Base-by-base conservation (phyloP, 352 stramenopile genomes). In the Phytophthora ramorum region DNA sequence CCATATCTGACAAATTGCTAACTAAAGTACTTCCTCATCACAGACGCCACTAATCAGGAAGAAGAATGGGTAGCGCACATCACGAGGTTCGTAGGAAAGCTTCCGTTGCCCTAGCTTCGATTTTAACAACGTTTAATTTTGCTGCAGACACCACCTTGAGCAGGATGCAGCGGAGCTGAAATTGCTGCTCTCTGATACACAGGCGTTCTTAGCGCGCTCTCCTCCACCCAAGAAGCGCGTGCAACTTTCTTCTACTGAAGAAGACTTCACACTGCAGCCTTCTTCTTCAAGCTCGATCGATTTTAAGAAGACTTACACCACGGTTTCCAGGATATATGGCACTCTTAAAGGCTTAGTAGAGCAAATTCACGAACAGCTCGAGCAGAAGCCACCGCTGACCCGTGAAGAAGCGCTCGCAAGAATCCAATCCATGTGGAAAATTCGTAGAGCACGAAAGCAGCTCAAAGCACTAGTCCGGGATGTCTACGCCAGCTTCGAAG, bases 391-490 rank as follows among this genome's bases (percentile, higher is more conserved):
- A 0, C 64, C 70, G 6, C 45, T 93, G 37, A 87, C 78, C 17
- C 71, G 61, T 34, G 76, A 85, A 38, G 79, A 92, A 46, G 87
- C 87, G 1, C 59, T 89, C 3, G 10, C 61, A 17, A 90, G 84
- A 49, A 93, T 93, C 49, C 85, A 95, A 51, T 69, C 69, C n/a
- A 90, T 91, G 78, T 95, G 84, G 84, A 76, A 72, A 32, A 75
- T 92, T 9, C 83, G 82, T 13, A 77, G 79, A 50, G 83, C 87
- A 3, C 79, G 85, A 30, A 92, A 92, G 45, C 81, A 91, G 32
- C 70, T 95, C 14, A 80, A 81, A 38, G 66, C 71, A 34, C 66
- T 95, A 4, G 55, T 92, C 4, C 77, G 63, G 19, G 84, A 78
- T 10, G 74, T 92, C 22, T 95, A 90, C 49, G 40, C 83, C 28